A percentile compares a stretch with the other conserved stretches of the same genome.
phyloP scores from a whole-genome alignment of 2,329 filamentous ascomycete species.

The Byssoonygena ceratinophila region DNA sequence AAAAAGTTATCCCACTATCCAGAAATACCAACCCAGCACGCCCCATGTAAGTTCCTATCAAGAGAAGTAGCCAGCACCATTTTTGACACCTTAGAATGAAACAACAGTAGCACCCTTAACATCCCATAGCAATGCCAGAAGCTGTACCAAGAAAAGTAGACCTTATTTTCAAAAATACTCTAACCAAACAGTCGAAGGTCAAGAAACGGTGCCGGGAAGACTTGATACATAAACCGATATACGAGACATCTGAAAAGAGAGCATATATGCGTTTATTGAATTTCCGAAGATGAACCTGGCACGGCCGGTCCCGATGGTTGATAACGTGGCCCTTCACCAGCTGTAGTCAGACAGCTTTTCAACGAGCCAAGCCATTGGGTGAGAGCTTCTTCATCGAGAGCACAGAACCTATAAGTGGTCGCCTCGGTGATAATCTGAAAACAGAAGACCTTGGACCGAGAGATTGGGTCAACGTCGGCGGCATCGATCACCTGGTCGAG shows the following conservation, averaged over 20 bases:
- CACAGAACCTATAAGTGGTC: constrained; percentile 67
- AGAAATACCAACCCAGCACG: not conserved
- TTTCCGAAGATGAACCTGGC: not conserved
- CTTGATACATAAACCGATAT: not conserved
- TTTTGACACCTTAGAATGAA: not conserved
- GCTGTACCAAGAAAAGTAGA: not conserved
- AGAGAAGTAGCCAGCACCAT: not conserved
- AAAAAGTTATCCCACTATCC: too few relatives aligned
- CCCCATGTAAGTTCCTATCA: not conserved
- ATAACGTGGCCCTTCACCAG: constrained; percentile 5
- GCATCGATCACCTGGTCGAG: constrained; percentile 74
- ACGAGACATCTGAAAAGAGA: not conserved
- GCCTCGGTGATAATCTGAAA: constrained; percentile 92
- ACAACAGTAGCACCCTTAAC: not conserved
- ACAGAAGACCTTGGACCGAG: constrained; percentile 72
- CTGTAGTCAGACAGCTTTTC: constrained; percentile 52
- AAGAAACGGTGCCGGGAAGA: not conserved
- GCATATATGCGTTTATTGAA: not conserved
- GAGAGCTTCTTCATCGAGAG: constrained; percentile 68
- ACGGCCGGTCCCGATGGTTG: not conserved
- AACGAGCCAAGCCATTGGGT: constrained; percentile 79
- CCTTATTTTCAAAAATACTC: too few relatives aligned
- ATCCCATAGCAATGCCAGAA: not conserved
- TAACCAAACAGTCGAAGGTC: not conserved
- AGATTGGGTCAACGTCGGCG: constrained; percentile 82